Evolutionary conservation across 2,329 filamentous ascomycete species (phyloP).

Genomic region (Ophiostoma ips): DNA sequence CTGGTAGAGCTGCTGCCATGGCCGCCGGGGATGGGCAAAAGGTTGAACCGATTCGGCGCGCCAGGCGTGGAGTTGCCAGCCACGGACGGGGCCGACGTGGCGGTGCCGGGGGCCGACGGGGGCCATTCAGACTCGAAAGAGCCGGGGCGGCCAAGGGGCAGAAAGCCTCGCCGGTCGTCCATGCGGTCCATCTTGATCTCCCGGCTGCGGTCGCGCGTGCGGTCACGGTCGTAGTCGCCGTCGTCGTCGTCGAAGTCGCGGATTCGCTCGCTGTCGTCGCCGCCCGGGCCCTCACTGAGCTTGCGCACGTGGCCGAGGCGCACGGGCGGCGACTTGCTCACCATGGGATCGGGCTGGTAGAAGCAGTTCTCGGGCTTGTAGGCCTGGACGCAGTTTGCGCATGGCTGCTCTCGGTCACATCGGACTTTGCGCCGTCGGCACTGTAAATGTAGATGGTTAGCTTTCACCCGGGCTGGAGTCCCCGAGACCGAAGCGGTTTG

Average conservation of each 20-base stretch:
- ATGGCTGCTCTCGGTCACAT: conserved; percentile 28
- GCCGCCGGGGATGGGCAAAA: not conserved
- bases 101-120: conserved; percentile 14
- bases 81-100: conserved; percentile 36
- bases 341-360: conserved; percentile 14
- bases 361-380: conserved; percentile 12
- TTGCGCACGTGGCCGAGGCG: conserved; percentile 5
- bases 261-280: conserved; percentile 2
- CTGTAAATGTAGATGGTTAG: conserved; percentile 10
- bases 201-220: not conserved
- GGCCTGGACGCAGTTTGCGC: conserved; percentile 27
- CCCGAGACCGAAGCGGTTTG: too few relatives aligned
- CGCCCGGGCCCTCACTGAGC: conserved; percentile 5
- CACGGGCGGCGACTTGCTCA: conserved; percentile 6
- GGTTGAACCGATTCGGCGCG: not conserved
- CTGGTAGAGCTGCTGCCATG: not conserved
- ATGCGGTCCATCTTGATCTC: not conserved
- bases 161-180: not conserved
- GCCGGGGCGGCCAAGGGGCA: not conserved
- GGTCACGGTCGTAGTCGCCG: not conserved
- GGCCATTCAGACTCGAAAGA: conserved; percentile 10
- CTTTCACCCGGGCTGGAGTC: too few relatives aligned
- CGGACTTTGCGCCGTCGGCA: conserved; percentile 30
- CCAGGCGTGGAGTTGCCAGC: conserved; percentile 28
- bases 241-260: not conserved